These are phyloP conservation scores for Neurospora africana DNA, from an alignment of 495 filamentous ascomycete genomes.

Conservation along the genomic window DNA sequence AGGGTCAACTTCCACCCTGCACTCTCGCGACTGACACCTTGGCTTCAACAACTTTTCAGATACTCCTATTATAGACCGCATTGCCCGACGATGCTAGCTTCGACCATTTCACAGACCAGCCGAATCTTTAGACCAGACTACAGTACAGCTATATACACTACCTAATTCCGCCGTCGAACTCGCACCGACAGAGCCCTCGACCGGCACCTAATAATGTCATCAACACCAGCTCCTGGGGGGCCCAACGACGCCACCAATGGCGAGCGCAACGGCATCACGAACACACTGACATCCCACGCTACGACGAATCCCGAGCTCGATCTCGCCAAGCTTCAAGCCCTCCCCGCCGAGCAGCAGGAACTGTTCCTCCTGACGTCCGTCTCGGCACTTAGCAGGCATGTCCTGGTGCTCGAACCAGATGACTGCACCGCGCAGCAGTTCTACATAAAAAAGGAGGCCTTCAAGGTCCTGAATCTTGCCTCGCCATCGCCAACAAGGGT, in stretches of 20 bases:
- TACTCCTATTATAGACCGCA: neutral
- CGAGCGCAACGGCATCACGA: constrained; percentile 9
- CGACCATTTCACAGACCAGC: neutral
- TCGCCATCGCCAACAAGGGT: constrained; percentile 79
- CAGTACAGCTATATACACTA: neutral
- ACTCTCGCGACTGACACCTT: neutral
- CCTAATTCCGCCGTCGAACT: neutral
- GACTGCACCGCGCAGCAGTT: constrained; percentile 79
- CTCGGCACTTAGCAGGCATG: constrained; percentile 70
- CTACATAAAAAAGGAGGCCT: constrained; percentile 78
- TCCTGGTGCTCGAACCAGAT: constrained; percentile 59
- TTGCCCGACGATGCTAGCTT: neutral
- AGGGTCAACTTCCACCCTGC: neutral
- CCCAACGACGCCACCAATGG: constrained; percentile 13
- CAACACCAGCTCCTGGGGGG: constrained; percentile 11
- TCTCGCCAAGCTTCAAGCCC: constrained; percentile 71
- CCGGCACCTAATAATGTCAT: constrained; percentile 6
- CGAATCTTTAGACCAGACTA: neutral
- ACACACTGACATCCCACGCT: constrained; percentile 18
- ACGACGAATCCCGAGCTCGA: constrained; percentile 61
- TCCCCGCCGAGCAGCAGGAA: constrained; percentile 92
- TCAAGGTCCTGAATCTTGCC: constrained; percentile 80
- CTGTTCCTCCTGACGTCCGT: constrained; percentile 86
- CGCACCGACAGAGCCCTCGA: neutral
- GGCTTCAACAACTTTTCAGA: neutral